phyloP scores from a whole-genome alignment of 805 yeast species.

The Candida pini region DNA sequence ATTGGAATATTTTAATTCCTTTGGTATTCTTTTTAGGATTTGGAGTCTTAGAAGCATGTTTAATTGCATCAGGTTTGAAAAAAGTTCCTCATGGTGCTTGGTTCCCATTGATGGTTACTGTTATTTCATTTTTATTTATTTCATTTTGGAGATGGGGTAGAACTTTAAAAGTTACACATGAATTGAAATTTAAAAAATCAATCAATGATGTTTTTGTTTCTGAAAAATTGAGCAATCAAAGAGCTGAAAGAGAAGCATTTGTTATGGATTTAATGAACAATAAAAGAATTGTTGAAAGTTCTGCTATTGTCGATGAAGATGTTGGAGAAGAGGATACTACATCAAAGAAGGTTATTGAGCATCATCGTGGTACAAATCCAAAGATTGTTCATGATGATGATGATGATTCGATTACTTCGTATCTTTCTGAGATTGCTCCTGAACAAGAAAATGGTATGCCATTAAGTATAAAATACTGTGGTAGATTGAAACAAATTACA shows the following conservation, averaged over 20 bases:
- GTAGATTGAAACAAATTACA: constrained; percentile 7
- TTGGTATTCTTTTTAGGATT: constrained; percentile 33
- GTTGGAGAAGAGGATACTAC: constrained; percentile 1
- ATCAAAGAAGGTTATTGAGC: too few species aligned
- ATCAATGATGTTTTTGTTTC: constrained; percentile 32
- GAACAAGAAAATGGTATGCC: too few species aligned
- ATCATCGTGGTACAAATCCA: too few species aligned
- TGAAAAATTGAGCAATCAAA: constrained; percentile 11
- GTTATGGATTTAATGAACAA: constrained; percentile 14
- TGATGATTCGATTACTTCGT: too few species aligned
- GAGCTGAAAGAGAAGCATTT: constrained; percentile 16
- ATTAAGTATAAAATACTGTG: too few species aligned
- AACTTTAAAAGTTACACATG: constrained; percentile 34
- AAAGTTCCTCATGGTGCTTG: constrained; percentile 58
- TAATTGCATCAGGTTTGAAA: constrained; percentile 43
- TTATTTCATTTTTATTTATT: constrained; percentile 33
- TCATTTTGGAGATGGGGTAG: constrained; percentile 46
- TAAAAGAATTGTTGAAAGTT: too few species aligned
- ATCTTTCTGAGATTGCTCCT: too few species aligned
- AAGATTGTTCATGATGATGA: too few species aligned
- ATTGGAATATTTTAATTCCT: constrained; percentile 30
- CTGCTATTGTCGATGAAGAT: neutral
- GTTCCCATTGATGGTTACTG: constrained; percentile 48
- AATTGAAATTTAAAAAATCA: constrained; percentile 20
- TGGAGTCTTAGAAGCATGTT: constrained; percentile 40